Evolutionary conservation across 2,329 filamentous ascomycete genomes (phyloP), one percentile per base, ranked within the genome.

Genomic region (Microdochium nivale): DNA sequence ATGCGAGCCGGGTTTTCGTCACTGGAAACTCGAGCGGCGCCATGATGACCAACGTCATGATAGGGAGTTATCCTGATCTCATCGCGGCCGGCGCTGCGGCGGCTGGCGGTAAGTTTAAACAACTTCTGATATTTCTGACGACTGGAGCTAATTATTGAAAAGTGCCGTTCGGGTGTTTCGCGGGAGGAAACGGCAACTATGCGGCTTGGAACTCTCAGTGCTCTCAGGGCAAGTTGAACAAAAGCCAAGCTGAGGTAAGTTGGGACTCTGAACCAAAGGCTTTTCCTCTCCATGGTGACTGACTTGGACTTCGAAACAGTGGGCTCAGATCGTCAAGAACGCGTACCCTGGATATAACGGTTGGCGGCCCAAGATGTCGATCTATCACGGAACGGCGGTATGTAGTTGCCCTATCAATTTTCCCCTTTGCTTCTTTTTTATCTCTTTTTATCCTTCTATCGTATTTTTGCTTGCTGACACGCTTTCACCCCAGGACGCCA

Each of bases 21-120:
- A 79, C 76, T 0, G 80, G 81, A 2, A 63, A 63, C 0, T 71
- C 66, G 3, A 75, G 72, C 0, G 75, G 74, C 1, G 73, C 67
- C n/a, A 77, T 77, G 71, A 76, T 77, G 73, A 74, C 73, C 58
- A 76, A 77, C 54, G 72, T 77, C 56, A 61, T 78, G 37, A 66
- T 69, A 0, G 74, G 70, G 2, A 65, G 69, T 0, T 78, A 77
- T 58, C 74, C 75, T 0, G 73, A 76, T 23, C 54, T 77, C 25
- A 75, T 78, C 55, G 65, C 64, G 1, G 74, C 72, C 1, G 74
- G 65, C 2, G 67, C 69, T 8, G 70, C 40, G 7, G 40, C 40
- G 5, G 40, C 40, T 7, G 40, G 40, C 10, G 40, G 27, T 30
- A 11, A 30, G 27, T 30, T 30, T 30, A n/a, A n/a, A n/a, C n/a